Conservation (phyloP, 331 rosid genomes). For the Erythrophleum ivorense region DNA sequence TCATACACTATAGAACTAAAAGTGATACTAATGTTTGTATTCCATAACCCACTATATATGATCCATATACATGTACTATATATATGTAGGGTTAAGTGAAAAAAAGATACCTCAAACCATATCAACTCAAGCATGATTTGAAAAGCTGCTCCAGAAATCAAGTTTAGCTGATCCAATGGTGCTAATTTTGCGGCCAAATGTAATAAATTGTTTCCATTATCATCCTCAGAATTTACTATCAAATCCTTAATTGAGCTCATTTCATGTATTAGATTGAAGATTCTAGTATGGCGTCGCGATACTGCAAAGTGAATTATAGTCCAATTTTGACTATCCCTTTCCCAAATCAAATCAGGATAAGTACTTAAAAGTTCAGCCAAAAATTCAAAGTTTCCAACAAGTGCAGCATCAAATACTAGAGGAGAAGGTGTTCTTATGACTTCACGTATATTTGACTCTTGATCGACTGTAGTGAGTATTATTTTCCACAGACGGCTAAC, state of each 20-base stretch:
- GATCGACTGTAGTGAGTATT: not conserved
- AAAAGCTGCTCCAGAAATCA: no score
- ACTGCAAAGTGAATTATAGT: conserved; percentile 53
- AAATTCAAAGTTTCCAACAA: conserved; percentile 49
- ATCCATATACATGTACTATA: not conserved
- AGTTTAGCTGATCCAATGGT: no score
- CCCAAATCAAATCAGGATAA: conserved; percentile 48
- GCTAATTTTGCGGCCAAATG: no score
- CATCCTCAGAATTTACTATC: no score
- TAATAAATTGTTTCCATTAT: no score
- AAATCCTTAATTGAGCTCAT: not conserved
- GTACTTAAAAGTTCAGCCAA: conserved; percentile 38
- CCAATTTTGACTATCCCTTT: not conserved
- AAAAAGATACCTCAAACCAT: no score
- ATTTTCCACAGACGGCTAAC: conserved; percentile 28
- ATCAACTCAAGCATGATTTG: no score
- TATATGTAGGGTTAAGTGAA: conserved; percentile 21
- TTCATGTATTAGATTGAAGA: conserved; percentile 49
- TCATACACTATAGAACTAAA: no score
- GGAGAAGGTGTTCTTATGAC: conserved; percentile 25
- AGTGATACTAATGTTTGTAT: no score
- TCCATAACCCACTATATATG: not conserved
- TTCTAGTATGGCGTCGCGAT: conserved; percentile 41
- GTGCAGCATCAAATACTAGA: conserved; percentile 37
- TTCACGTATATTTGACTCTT: not conserved